Percentiles rank a stretch among this genome's conserved stretches.
Evolutionary conservation across 495 filamentous ascomycete genomes (phyloP).

Genomic region (Cetradonia linearis): DNA sequence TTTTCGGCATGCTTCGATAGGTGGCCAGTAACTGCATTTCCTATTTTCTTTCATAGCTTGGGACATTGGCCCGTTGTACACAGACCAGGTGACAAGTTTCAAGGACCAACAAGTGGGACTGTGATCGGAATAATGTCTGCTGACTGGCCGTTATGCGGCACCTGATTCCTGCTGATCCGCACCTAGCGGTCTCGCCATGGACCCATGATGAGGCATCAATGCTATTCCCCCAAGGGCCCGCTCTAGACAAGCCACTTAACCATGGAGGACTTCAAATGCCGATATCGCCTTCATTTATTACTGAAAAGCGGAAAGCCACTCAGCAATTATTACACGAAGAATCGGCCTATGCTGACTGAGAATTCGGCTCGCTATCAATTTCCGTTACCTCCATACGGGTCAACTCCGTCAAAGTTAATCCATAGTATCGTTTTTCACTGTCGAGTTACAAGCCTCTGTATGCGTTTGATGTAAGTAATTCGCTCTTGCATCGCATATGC

Average conservation of each 20-base stretch:
- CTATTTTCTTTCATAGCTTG: conserved; percentile 3
- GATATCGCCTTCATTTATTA: conserved; percentile 17
- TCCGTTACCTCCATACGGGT: conserved; percentile 6
- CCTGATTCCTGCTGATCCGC: conserved; percentile 24
- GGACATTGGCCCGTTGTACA: conserved; percentile 2
- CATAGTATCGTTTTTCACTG: not conserved
- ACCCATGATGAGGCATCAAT: conserved; percentile 17
- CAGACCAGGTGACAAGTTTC: conserved; percentile 8
- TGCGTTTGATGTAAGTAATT: conserved; percentile 10
- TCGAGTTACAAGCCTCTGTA: conserved; percentile 4
- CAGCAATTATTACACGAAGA: conserved; percentile 10
- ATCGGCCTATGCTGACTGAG: conserved; percentile 6
- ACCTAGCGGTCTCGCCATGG: conserved; percentile 17
- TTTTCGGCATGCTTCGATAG: conserved; percentile 8
- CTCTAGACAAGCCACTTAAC: conserved; percentile 15
- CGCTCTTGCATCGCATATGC: conserved; percentile 9
- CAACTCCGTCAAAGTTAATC: conserved; percentile 13
- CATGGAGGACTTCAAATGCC: conserved; percentile 12
- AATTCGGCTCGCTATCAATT: conserved; percentile 10
- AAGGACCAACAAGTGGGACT: conserved; percentile 10
- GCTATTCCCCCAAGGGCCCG: conserved; percentile 7
- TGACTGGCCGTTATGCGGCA: conserved; percentile 21
- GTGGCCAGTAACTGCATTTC: not conserved
- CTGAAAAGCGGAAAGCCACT: conserved; percentile 17
- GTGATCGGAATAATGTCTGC: conserved; percentile 13